Conservation (phyloP, 2,329 filamentous ascomycete genomes). For the Cucurbitaria berberidis region DNA sequence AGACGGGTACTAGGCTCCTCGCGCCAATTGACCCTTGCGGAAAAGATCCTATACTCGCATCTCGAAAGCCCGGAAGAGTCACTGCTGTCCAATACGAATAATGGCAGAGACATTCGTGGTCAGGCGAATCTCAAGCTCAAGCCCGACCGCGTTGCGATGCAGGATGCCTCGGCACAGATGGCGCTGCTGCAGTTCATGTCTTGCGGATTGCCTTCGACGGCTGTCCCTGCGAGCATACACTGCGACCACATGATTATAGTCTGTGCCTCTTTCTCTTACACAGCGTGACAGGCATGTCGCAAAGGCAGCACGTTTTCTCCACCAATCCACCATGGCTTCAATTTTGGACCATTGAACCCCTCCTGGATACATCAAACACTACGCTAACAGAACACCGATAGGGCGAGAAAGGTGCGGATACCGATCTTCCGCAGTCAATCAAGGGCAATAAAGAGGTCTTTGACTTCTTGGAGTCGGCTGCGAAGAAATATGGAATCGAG, state of each 20-base stretch:
- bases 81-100: conserved; percentile 79
- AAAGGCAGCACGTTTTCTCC: no score
- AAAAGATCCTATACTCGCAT: conserved; percentile 98
- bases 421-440: conserved; percentile 84
- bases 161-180: conserved; percentile 99
- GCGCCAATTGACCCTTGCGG: conserved; percentile 79
- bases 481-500: conserved; percentile 56
- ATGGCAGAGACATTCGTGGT: conserved; percentile 83
- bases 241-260: conserved; percentile 97
- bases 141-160: conserved; percentile 97
- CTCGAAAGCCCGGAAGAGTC: conserved; percentile 89
- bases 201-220: conserved; percentile 85
- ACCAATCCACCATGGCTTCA: no score
- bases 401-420: conserved; percentile 85
- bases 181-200: conserved; percentile 98
- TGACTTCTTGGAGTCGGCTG: conserved; percentile 91
- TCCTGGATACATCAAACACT: neutral
- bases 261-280: neutral
- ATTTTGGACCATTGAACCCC: no score
- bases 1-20: conserved; percentile 70
- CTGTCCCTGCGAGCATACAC: conserved; percentile 95
- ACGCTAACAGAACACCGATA: neutral
- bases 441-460: conserved; percentile 96
- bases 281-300: no score
- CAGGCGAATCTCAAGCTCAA: conserved; percentile 95